Percentiles rank a stretch among this genome's conserved stretches.
Conservation (phyloP, 2,329 filamentous ascomycete genomes). For the Beauveria rudraprayagi region DNA sequence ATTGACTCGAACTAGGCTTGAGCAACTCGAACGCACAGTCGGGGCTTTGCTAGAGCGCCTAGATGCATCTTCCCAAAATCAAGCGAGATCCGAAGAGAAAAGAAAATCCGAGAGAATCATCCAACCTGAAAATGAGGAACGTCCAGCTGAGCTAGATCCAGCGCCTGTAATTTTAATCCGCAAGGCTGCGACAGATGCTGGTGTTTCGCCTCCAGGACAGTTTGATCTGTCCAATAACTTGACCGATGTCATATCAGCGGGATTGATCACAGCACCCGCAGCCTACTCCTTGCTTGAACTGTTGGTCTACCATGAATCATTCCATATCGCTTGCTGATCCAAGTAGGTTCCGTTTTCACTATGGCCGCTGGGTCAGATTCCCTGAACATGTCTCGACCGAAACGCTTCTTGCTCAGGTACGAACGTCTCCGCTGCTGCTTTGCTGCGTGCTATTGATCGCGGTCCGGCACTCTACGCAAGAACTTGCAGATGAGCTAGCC, state of each 20-base stretch:
- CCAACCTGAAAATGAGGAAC: not conserved
- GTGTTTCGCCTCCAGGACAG: slow-evolving; percentile 16
- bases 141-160: slow-evolving; percentile 9
- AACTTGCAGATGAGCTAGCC: slow-evolving; percentile 17
- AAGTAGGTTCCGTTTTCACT: not conserved
- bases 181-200: slow-evolving; percentile 20
- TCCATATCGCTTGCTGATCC: not conserved
- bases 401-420: slow-evolving; percentile 6
- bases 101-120: no score
- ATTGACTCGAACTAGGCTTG: not conserved
- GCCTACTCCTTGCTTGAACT: slow-evolving; percentile 17
- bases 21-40: not conserved
- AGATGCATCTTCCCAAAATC: not conserved
- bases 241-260: slow-evolving; percentile 17
- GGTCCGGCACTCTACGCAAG: slow-evolving; percentile 18
- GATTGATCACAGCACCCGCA: slow-evolving; percentile 14
- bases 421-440: slow-evolving; percentile 17
- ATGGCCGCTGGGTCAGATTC: slow-evolving; percentile 7
- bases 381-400: slow-evolving; percentile 14
- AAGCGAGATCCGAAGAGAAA: no score
- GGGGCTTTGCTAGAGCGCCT: not conserved
- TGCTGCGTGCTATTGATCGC: slow-evolving; percentile 21
- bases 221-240: not conserved
- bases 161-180: slow-evolving; percentile 21
- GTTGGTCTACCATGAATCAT: slow-evolving; percentile 11